A percentile compares a stretch with the other conserved stretches of the same genome.
Conservation (phyloP, 371 early-diverging fungal genomes). For the Mucor piriformis region DNA sequence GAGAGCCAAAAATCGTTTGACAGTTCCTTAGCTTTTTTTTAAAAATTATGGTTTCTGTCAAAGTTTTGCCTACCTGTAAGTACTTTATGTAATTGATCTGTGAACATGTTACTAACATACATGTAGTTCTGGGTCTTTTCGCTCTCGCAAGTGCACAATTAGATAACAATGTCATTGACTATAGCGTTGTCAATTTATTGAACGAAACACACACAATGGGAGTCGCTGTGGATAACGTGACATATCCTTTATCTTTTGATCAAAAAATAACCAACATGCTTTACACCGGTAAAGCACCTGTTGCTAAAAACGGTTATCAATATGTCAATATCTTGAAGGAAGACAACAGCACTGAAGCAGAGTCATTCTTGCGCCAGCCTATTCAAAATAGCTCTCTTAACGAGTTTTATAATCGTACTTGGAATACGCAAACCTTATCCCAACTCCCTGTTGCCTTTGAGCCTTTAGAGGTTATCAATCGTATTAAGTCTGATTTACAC, state of each 20-base stretch:
- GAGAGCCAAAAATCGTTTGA: no score
- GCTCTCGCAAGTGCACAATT: neutral
- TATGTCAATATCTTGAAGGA: conserved; percentile 17
- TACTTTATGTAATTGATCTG: no score
- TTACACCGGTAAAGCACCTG: conserved; percentile 27
- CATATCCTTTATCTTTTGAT: conserved; percentile 8
- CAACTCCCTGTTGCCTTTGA: conserved; percentile 13
- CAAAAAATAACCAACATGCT: neutral
- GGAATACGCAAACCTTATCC: conserved; percentile 17
- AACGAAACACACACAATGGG: conserved; percentile 20
- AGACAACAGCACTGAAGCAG: conserved; percentile 11
- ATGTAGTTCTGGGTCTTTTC: neutral
- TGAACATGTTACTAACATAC: no score
- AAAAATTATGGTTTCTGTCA: no score
- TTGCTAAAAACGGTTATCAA: conserved; percentile 19
- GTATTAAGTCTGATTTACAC: conserved; percentile 25
- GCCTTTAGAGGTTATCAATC: conserved; percentile 21
- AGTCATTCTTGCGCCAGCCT: conserved; percentile 21
- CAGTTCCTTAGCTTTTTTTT: no score
- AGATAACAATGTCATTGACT: neutral
- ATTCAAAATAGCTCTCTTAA: conserved; percentile 13
- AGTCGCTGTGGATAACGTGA: conserved; percentile 22
- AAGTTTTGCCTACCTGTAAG: no score
- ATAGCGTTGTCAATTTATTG: conserved; percentile 19
- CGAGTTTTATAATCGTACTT: conserved; percentile 31